Conservation (phyloP, 306 rosid species). For the Alnus rubra region DNA sequence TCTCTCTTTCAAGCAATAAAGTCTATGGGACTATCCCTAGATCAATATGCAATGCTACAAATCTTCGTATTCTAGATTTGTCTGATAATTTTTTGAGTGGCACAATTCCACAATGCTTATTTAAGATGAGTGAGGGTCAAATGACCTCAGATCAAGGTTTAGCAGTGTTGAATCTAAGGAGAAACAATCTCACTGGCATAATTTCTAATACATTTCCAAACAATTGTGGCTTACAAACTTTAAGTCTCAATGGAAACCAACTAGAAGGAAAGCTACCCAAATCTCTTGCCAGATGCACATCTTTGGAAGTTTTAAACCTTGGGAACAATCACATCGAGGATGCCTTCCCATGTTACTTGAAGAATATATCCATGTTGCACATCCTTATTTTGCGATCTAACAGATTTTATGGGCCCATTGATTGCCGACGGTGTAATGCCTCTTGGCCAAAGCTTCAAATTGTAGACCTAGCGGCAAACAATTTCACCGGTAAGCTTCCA, state of each 20-base stretch:
- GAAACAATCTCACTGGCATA: neutral
- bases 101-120: too few relatives aligned
- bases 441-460: conserved; percentile 50
- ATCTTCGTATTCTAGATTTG: too few relatives aligned
- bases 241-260: conserved; percentile 30
- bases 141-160: fast-evolving
- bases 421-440: conserved; percentile 20
- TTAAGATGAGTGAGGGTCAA: neutral
- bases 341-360: conserved; percentile 16
- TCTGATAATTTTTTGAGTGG: too few relatives aligned
- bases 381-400: conserved; percentile 43
- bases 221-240: conserved; percentile 26
- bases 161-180: neutral
- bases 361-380: conserved; percentile 12
- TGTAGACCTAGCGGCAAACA: conserved; percentile 46
- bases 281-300: fast-evolving
- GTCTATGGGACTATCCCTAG: too few relatives aligned
- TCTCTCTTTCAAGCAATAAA: too few relatives aligned
- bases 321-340: conserved; percentile 31
- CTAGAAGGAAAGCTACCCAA: conserved; percentile 28
- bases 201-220: conserved; percentile 22
- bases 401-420: neutral
- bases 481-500: conserved; percentile 39
- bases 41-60: too few relatives aligned
- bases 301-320: conserved; percentile 37